Conservation (phyloP, 2,329 filamentous ascomycete species). For the Aspergillus intermedius region DNA sequence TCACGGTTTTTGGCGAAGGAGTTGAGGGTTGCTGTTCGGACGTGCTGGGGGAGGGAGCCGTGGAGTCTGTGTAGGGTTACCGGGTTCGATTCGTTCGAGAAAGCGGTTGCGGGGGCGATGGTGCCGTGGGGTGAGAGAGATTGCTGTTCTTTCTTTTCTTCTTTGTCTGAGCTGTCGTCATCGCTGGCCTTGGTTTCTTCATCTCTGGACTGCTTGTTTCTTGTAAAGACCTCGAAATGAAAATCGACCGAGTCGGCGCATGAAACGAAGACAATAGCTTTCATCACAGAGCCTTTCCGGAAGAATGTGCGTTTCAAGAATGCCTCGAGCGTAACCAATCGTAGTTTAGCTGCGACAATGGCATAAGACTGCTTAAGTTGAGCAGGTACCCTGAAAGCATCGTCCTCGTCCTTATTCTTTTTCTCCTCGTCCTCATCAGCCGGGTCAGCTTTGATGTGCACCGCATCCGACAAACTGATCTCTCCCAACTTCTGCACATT, state of each 20-base stretch:
- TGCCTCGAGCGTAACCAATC: constrained; percentile 79
- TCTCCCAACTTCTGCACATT: constrained; percentile 90
- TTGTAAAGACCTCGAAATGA: constrained; percentile 76
- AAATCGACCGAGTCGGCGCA: constrained; percentile 97
- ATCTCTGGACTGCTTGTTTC: constrained; percentile 18
- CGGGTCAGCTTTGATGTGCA: constrained; percentile 69
- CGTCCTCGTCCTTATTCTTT: constrained; percentile 42
- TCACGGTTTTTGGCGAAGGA: constrained; percentile 69
- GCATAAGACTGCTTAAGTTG: constrained; percentile 91
- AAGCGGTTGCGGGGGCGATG: constrained; percentile 57
- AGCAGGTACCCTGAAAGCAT: constrained; percentile 72
- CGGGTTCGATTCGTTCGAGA: constrained; percentile 69
- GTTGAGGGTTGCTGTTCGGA: constrained; percentile 77
- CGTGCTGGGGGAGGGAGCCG: constrained; percentile 79
- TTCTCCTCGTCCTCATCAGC: constrained; percentile 49
- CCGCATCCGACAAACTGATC: constrained; percentile 88
- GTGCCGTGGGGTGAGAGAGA: constrained; percentile 34
- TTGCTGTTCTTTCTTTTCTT: constrained; percentile 13
- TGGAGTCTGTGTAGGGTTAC: constrained; percentile 83
- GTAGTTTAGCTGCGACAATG: constrained; percentile 79
- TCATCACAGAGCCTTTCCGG: constrained; percentile 86
- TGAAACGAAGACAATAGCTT: constrained; percentile 92
- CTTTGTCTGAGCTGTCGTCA: constrained; percentile 16
- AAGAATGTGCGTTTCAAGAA: constrained; percentile 82
- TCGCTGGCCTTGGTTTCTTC: constrained; percentile 19